phyloP scores from a whole-genome alignment of 805 yeast genomes.

The Kodamaea lidongshanica region DNA sequence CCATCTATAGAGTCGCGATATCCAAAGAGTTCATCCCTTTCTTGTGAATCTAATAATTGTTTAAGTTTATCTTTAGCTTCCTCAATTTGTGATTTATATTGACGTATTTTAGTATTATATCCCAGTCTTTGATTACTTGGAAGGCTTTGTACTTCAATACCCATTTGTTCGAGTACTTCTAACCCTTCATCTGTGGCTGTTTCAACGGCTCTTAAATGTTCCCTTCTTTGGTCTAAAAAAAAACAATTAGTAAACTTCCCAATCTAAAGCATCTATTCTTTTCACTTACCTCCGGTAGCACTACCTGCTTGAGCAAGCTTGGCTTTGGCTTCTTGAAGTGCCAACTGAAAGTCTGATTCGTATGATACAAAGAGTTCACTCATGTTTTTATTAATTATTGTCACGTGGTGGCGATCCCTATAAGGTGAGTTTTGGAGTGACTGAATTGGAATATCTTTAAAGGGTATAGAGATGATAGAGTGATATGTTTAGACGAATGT shows the following conservation, averaged over 20 bases:
- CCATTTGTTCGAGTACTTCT: constrained; percentile 81
- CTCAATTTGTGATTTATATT: constrained; percentile 55
- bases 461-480: too few relatives aligned
- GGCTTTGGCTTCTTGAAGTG: constrained; percentile 63
- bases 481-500: not conserved
- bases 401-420: constrained; percentile 2
- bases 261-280: constrained; percentile 2
- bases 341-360: constrained; percentile 66
- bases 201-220: constrained; percentile 55
- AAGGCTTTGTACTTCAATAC: constrained; percentile 74
- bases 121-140: constrained; percentile 69
- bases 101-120: constrained; percentile 71
- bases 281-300: constrained; percentile 36
- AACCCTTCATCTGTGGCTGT: constrained; percentile 71
- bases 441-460: too few relatives aligned
- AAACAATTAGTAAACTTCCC: constrained; percentile 7
- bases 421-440: too few relatives aligned
- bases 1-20: constrained; percentile 28
- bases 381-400: constrained; percentile 17
- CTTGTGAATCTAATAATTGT: constrained; percentile 59
- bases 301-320: constrained; percentile 52
- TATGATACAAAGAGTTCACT: constrained; percentile 56
- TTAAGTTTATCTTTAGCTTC: constrained; percentile 51
- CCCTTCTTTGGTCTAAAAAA: constrained; percentile 47
- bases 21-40: constrained; percentile 70